These are phyloP conservation scores for Aureobasidium sp. DNA, from an alignment of 2,329 filamentous ascomycete genomes.

Conservation along the genomic window DNA sequence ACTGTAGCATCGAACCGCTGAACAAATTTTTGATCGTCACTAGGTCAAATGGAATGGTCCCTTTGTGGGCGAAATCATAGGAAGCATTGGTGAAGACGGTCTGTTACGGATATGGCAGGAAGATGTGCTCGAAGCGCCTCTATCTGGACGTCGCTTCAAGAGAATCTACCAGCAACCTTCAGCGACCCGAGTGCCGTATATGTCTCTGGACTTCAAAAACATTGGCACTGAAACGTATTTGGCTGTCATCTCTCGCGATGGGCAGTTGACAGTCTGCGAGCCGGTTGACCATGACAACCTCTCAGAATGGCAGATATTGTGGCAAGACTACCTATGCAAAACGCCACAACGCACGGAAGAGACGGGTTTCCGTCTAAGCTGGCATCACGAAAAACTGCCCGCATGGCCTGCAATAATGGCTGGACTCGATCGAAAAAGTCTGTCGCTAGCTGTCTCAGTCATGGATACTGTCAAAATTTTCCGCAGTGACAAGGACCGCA, in stretches of 20 bases:
- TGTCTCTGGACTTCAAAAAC: conserved; percentile 80
- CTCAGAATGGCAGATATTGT: conserved; percentile 65
- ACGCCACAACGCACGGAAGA: conserved; percentile 74
- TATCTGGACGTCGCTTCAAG: conserved; percentile 73
- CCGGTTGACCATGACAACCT: conserved; percentile 78
- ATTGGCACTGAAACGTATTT: conserved; percentile 79
- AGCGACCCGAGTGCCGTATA: conserved; percentile 62
- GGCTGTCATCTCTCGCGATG: conserved; percentile 76
- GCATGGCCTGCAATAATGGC: conserved; percentile 70
- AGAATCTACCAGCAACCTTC: conserved; percentile 55
- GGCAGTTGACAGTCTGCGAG: conserved; percentile 71
- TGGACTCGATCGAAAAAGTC: conserved; percentile 70
- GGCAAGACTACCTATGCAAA: conserved; percentile 66
- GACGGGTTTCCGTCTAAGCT: conserved; percentile 75
- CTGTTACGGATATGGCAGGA: conserved; percentile 90
- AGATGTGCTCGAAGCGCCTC: conserved; percentile 69
- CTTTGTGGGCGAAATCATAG: conserved; percentile 80
- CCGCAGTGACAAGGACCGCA: conserved; percentile 64
- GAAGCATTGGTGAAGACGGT: conserved; percentile 82
- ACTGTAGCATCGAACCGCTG: neutral
- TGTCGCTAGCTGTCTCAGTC: conserved; percentile 77
- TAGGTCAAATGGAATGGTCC: conserved; percentile 91
- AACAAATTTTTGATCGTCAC: neutral
- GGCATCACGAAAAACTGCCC: conserved; percentile 80
- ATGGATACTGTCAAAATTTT: conserved; percentile 81